These are phyloP conservation scores for Colletotrichum sp. DNA, from an alignment of 2,329 filamentous ascomycete species.

Conservation along the genomic window DNA sequence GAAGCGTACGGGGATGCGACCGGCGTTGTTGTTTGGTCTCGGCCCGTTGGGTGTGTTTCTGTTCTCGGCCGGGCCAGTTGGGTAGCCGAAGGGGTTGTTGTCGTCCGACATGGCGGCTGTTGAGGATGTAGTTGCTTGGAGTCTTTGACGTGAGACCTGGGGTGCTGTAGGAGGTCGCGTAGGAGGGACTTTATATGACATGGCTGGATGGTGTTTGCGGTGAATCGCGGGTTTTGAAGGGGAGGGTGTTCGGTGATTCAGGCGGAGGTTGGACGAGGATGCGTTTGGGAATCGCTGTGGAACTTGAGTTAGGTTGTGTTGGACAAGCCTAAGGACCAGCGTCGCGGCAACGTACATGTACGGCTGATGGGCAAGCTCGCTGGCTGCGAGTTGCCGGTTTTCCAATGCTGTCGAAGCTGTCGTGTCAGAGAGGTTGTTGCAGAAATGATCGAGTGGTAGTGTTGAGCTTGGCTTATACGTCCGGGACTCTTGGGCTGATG, in stretches of 20 bases:
- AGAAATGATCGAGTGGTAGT: accelerated
- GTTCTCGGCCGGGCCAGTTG: neutral
- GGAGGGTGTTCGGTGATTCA: neutral
- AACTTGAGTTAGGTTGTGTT: neutral
- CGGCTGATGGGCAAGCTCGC: neutral
- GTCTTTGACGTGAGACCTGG: accelerated
- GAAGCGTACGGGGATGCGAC: neutral
- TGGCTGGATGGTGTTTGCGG: neutral
- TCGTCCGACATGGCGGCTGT: neutral
- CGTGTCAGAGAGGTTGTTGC: neutral
- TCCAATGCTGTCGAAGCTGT: neutral
- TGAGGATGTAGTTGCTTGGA: neutral
- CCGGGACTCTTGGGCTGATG: accelerated
- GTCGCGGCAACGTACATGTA: neutral
- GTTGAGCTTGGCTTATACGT: accelerated
- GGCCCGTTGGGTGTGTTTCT: neutral
- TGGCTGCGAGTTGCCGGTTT: neutral
- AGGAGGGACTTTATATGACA: neutral
- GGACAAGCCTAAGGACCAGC: neutral
- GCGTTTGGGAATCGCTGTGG: neutral
- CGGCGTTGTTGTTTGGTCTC: neutral
- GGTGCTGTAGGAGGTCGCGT: too few relatives aligned
- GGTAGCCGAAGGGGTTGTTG: neutral
- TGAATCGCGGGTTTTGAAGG: neutral
- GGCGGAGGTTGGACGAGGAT: neutral